Conservation (phyloP, 768 basidiomycete genomes). For the Lactarius hengduanensis region DNA sequence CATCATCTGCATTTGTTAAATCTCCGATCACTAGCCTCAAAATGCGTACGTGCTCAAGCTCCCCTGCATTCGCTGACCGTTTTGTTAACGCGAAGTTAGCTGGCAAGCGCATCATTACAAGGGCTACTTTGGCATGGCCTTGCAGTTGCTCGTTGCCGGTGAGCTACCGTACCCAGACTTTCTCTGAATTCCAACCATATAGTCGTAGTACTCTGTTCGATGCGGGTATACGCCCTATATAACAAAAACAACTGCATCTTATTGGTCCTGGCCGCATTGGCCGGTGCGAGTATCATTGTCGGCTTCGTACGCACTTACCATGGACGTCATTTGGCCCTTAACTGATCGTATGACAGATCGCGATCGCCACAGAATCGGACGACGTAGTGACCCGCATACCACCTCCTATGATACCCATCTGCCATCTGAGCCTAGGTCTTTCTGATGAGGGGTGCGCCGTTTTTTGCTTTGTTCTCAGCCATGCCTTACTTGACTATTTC, state of each 20-base stretch:
- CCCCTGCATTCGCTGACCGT: background rate
- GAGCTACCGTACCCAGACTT: background rate
- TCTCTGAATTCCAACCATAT: background rate
- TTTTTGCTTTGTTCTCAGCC: background rate
- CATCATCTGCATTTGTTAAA: background rate
- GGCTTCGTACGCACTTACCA: background rate
- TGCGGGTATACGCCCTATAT: constrained; percentile 12
- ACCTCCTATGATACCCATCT: background rate
- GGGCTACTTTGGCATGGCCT: background rate
- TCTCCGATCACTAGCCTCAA: background rate
- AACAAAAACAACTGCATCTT: background rate
- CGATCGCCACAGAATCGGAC: constrained; percentile 2
- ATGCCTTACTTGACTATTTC: background rate
- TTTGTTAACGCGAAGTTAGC: background rate
- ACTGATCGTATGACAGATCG: background rate
- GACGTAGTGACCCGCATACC: background rate
- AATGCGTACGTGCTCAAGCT: background rate
- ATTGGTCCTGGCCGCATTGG: background rate
- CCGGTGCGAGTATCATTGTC: background rate
- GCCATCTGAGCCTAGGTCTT: background rate
- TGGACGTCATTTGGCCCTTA: background rate
- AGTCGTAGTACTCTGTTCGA: background rate
- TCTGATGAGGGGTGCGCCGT: constrained; percentile 1
- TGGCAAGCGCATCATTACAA: background rate
- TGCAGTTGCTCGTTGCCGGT: constrained; percentile 6